phyloP scores from a whole-genome alignment of 2,329 filamentous ascomycete species.

The Pseudocercospora macadamiae region DNA sequence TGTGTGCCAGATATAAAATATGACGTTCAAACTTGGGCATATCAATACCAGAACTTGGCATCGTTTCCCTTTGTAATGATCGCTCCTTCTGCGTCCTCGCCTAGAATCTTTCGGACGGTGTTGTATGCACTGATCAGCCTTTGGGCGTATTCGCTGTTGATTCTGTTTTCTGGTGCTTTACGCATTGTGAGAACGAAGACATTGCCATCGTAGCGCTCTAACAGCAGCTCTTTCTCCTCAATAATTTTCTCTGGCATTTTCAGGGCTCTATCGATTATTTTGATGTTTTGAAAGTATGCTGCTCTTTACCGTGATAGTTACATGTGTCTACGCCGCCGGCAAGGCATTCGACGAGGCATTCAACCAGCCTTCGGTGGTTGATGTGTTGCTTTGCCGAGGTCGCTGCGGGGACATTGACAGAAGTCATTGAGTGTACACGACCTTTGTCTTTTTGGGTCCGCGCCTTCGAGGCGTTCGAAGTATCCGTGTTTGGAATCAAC shows the following conservation, averaged over 20 bases:
- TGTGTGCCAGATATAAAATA: not conserved
- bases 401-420: not conserved
- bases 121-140: slow-evolving; percentile 57
- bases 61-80: slow-evolving; percentile 58
- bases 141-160: slow-evolving; percentile 55
- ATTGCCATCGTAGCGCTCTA: slow-evolving; percentile 50
- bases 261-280: not conserved
- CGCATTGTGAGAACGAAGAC: slow-evolving; percentile 59
- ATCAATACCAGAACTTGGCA: slow-evolving; percentile 56
- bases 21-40: slow-evolving; percentile 16
- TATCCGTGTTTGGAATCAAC: too few relatives aligned
- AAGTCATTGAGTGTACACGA: not conserved
- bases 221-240: slow-evolving; percentile 46
- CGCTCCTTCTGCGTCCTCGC: slow-evolving; percentile 53
- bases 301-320: too few relatives aligned
- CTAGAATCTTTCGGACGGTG: slow-evolving; percentile 51
- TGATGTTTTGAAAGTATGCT: not conserved
- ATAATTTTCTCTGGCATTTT: slow-evolving; percentile 35
- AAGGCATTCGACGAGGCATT: not conserved
- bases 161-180: slow-evolving; percentile 58
- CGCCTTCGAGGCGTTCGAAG: too few relatives aligned
- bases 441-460: too few relatives aligned
- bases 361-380: not conserved
- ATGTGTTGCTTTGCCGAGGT: slow-evolving; percentile 6
- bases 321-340: not conserved